Conservation (phyloP, 2,329 filamentous ascomycete genomes). For the Ilyonectria sp. region DNA sequence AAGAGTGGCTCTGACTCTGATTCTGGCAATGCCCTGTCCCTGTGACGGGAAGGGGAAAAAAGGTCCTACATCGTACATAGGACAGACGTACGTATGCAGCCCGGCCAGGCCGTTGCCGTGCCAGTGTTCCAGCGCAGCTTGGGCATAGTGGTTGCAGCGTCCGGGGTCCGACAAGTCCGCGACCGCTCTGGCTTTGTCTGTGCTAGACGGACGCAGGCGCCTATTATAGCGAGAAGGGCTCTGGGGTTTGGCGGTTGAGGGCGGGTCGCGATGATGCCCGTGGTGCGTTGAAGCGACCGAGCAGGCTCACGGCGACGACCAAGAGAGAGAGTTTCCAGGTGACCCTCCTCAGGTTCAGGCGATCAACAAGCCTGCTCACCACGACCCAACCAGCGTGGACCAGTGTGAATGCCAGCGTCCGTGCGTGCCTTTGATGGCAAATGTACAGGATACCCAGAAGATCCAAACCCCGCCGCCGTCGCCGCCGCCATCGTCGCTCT, state of each 20-base stretch:
- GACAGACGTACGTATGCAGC: background rate
- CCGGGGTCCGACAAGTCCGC: background rate
- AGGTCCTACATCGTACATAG: background rate
- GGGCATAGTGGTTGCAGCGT: background rate
- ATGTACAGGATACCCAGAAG: background rate
- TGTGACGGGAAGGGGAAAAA: background rate
- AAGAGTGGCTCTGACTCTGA: background rate
- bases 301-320: background rate
- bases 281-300: background rate
- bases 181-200: background rate
- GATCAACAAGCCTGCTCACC: slow-evolving; percentile 18
- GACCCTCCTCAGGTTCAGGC: slow-evolving; percentile 31
- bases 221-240: slow-evolving; percentile 1
- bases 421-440: slow-evolving; percentile 5
- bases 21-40: background rate
- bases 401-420: background rate
- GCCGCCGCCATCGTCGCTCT: background rate
- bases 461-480: slow-evolving; percentile 19
- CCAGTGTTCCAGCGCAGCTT: slow-evolving; percentile 10
- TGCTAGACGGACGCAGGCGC: background rate
- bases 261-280: slow-evolving; percentile 11
- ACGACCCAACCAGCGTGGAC: slow-evolving; percentile 7
- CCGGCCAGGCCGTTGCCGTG: slow-evolving; percentile 12
- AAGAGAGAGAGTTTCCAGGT: slow-evolving; percentile 9
- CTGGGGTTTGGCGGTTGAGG: slow-evolving; percentile 8